Evolutionary conservation across 2,329 filamentous ascomycete species (phyloP), one percentile per base, ranked within the genome.

Genomic region (Cladophialophora carrionii): DNA sequence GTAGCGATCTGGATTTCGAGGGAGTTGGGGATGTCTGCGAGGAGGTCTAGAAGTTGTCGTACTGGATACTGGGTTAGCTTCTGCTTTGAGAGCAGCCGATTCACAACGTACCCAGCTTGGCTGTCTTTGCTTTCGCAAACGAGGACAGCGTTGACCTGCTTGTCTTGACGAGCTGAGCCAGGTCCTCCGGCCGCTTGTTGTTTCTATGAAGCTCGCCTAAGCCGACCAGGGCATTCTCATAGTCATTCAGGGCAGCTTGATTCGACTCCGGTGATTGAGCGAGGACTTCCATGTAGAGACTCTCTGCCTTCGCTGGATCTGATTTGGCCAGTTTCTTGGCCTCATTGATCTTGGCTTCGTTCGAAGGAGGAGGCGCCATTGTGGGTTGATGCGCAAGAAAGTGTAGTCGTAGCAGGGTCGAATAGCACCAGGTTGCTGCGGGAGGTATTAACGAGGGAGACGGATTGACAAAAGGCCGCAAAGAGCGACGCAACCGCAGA

Each of bases 91-190:
- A 55, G n/a, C 29, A 53, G 17, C 6, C 7, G 41, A n/a, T 34
- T 20, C 6, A 7, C 17, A 57, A 65, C 60, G 34, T 88, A 98
- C 95, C 92, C 68, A 99, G 84, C 82, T 99, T 99, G 63, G 95
- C 91, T 34, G 95, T 98, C 87, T 99, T 99, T 68, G 96, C 95
- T 84, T 98, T 97, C 71, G 95, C 95, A 78, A 99, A 98, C 70
- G 91, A 95, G 64, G 94, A 97, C 71, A 99, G 88, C 52, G 95
- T 90, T 71, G 90, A 90, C 75, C 94, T 88, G 79, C 92, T 96
- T 78, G 91, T 91, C 75, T 90, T 93, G 74, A 99, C 89, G 71
- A 99, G 85, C 73, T 92, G 88, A 68, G 96, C 91, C 66, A 99
- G 87, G 74, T 96, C 91, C 75, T 95, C 84, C 73, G 89, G 83